Evolutionary conservation across 345 rosid genomes (phyloP), one percentile per base, ranked within the genome.

Genomic region (Linum trigynum): DNA sequence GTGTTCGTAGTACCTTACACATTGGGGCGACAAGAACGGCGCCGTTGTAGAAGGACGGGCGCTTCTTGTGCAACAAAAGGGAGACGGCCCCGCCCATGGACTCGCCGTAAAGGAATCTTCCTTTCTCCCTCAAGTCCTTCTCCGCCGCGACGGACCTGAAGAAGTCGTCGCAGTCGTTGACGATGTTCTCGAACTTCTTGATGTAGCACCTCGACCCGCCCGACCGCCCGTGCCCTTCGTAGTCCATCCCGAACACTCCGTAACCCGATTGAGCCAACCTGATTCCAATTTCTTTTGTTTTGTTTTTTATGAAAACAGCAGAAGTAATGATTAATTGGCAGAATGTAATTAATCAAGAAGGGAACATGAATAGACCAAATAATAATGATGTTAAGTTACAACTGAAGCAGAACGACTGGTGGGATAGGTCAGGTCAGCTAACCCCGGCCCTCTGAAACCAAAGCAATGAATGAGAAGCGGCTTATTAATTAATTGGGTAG

Each of bases 1-100:
- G 12, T 0, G 23, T 17, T 32, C 15, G 39, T 38, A 7, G 12
- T 75, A 89, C 99, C 97, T 95, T 95, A 61, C 99, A 95, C 99
- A 95, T 95, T 23, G 99, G 99, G 17, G 99, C 99, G 48, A 87
- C 89, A 42, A 95, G 95, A 61, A 91, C 80, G 17, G 94, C 96
- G 5, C 97, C 99, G 4, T 87, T 83, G 82, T 92, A 95, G 55
- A 91, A 85, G 32, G 83, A 39, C 2, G 96, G 94, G 67, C 86
- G 87, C 71, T 86, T 95, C 70, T 72, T 86, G 82, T 91, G 96
- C 37, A 95, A 86, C 53, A 95, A 72, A 45, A 95, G 73, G 45
- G 92, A 73, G 59, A 95, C 97, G 40, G 99, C 99, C 55, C 97
- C 99, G 75, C 96, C 99, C 99, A 95, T 91, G 53, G 99, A 95